Percentiles rank a stretch among this genome's conserved stretches.
Evolutionary conservation across 164 flowering plant species (phyloP).

Genomic region (Pachysandra terminalis): DNA sequence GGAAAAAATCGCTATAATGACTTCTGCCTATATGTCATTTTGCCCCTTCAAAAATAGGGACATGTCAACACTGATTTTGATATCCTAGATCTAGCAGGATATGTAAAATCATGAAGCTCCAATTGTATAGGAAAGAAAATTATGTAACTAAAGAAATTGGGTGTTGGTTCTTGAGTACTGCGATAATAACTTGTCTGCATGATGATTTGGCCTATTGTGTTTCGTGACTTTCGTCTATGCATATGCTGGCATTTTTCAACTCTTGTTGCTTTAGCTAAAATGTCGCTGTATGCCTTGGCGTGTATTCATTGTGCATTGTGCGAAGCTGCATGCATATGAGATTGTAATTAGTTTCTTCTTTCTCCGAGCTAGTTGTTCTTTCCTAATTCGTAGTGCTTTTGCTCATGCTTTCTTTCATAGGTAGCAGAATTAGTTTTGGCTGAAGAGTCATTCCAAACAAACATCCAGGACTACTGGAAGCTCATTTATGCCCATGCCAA

Average conservation of each 20-base stretch:
- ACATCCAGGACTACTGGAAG: conserved; percentile 64
- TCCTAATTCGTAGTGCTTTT: not conserved
- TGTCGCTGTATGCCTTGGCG: too few relatives aligned
- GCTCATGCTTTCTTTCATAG: conserved; percentile 27
- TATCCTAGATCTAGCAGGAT: too few relatives aligned
- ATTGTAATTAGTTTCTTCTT: too few relatives aligned
- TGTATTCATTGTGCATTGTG: too few relatives aligned
- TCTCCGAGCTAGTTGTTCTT: not conserved
- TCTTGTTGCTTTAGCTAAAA: too few relatives aligned
- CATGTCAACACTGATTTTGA: too few relatives aligned
- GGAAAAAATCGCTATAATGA: too few relatives aligned
- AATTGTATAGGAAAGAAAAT: not conserved
- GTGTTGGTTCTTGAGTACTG: not conserved
- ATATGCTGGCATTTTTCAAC: not conserved
- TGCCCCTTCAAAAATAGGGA: too few relatives aligned
- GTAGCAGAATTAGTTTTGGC: conserved; percentile 62
- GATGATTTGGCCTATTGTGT: too few relatives aligned
- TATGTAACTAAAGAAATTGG: not conserved
- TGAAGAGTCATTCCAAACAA: conserved; percentile 66
- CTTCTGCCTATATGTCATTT: too few relatives aligned
- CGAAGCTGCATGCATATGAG: too few relatives aligned
- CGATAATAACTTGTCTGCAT: too few relatives aligned
- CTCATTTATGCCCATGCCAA: conserved; percentile 72
- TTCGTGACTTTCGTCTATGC: not conserved
- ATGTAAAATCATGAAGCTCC: not conserved